A percentile compares a stretch with the other conserved stretches of the same genome.
Evolutionary conservation across 345 rosid genomes (phyloP).

Genomic region (Arabis alpina): DNA sequence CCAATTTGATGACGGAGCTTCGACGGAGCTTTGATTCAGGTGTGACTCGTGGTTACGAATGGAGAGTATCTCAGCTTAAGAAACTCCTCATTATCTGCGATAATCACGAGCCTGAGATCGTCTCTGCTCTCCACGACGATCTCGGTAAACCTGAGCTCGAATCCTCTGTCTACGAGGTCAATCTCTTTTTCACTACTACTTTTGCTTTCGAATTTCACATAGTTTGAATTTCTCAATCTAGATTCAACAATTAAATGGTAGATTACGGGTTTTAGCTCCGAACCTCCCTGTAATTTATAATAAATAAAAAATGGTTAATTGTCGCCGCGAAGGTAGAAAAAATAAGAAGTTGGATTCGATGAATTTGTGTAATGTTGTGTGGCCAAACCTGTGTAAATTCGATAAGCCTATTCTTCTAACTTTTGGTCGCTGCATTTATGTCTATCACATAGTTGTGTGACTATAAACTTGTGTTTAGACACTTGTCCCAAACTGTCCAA

Average conservation of each 20-base stretch:
- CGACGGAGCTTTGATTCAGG: slow-evolving; percentile 58
- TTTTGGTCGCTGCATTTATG: slow-evolving; percentile 16
- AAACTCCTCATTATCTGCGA: slow-evolving; percentile 55
- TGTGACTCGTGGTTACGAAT: slow-evolving; percentile 66
- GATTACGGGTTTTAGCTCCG: too few relatives aligned
- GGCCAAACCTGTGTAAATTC: background rate
- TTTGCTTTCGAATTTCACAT: too few relatives aligned
- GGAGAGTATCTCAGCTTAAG: slow-evolving; percentile 79
- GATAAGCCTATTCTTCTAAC: background rate
- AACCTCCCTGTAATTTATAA: too few relatives aligned
- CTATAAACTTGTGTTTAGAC: slow-evolving; percentile 13
- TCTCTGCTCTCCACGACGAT: slow-evolving; percentile 72
- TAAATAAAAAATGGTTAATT: too few relatives aligned
- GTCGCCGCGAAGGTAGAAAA: too few relatives aligned
- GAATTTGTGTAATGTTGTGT: too few relatives aligned
- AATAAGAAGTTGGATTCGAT: too few relatives aligned
- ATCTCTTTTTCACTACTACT: background rate
- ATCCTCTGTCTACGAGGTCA: slow-evolving; percentile 74
- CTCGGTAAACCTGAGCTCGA: slow-evolving; percentile 83
- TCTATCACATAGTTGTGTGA: slow-evolving; percentile 10
- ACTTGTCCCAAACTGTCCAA: slow-evolving; percentile 4
- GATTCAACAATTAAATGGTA: too few relatives aligned
- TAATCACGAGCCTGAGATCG: slow-evolving; percentile 69
- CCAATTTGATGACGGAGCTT: slow-evolving; percentile 54
- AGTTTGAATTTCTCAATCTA: too few relatives aligned